A percentile compares a stretch with the other conserved stretches of the same genome.
These are phyloP conservation scores for Boletus rex-veris DNA, from an alignment of 768 basidiomycete genomes.

Conservation along the genomic window DNA sequence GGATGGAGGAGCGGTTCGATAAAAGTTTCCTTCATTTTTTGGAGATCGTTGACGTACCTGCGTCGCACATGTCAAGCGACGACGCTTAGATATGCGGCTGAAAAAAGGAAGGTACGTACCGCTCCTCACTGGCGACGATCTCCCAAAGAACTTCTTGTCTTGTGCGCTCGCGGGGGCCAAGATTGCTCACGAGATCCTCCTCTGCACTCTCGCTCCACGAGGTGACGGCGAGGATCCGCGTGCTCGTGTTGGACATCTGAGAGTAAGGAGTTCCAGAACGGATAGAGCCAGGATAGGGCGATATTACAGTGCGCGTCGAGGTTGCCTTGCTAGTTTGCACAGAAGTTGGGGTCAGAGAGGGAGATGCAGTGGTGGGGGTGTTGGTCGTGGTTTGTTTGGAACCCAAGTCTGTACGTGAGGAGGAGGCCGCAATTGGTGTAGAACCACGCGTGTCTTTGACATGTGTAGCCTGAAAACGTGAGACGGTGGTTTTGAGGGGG, in stretches of 20 bases:
- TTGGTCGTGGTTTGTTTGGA: conserved; percentile 42
- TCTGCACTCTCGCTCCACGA: conserved; percentile 96
- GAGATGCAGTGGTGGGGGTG: conserved; percentile 51
- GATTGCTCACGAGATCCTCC: conserved; percentile 87
- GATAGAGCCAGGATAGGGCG: conserved; percentile 67
- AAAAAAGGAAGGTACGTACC: conserved; percentile 44
- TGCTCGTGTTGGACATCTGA: conserved; percentile 67
- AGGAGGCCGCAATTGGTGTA: conserved; percentile 55
- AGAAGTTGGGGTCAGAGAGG: conserved; percentile 57
- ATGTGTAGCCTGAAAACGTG: conserved; percentile 74
- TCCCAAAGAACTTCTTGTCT: conserved; percentile 96
- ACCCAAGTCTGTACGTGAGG: conserved; percentile 60
- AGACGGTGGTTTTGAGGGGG: conserved; percentile 60
- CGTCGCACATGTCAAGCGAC: conserved; percentile 10
- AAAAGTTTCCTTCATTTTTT: conserved; percentile 91
- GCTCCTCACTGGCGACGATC: conserved; percentile 94
- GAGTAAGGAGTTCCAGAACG: conserved; percentile 83
- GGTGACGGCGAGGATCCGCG: conserved; percentile 69
- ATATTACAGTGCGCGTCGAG: conserved; percentile 59
- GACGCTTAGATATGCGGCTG: conserved; percentile 8
- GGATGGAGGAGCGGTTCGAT: conserved; percentile 88
- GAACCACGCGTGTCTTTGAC: conserved; percentile 67
- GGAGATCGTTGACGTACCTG: conserved; percentile 90
- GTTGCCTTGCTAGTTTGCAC: conserved; percentile 51
- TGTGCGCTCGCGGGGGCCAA: conserved; percentile 91